Percentiles rank a stretch among this genome's conserved stretches.
Conservation (phyloP, 371 early-diverging fungal species). For the Mucor indicus region DNA sequence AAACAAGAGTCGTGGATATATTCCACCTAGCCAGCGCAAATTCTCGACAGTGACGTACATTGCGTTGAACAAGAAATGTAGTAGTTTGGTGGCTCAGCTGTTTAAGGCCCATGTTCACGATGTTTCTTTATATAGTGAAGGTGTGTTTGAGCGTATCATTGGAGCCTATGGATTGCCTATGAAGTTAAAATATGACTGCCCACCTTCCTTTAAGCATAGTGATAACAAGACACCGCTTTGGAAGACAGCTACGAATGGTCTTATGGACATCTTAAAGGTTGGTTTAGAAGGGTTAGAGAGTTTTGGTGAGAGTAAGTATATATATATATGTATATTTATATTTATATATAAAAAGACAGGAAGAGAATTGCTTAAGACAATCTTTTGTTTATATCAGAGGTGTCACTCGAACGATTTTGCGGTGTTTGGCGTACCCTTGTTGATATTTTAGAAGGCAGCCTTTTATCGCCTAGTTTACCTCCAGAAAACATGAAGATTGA, state of each 20-base stretch:
- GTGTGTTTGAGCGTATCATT: constrained; percentile 66
- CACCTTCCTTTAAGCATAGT: constrained; percentile 63
- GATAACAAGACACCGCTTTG: constrained; percentile 76
- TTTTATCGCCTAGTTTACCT: constrained; percentile 66
- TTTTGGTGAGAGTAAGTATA: constrained; percentile 54
- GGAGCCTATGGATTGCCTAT: constrained; percentile 69
- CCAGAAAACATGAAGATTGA: constrained; percentile 61
- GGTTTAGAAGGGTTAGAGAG: constrained; percentile 58
- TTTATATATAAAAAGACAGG: no score
- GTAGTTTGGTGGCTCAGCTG: constrained; percentile 53
- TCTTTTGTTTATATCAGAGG: constrained; percentile 29
- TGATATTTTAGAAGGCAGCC: constrained; percentile 68
- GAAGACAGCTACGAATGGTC: constrained; percentile 67
- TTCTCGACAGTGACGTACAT: constrained; percentile 64
- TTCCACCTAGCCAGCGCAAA: constrained; percentile 38
- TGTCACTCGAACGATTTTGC: constrained; percentile 57
- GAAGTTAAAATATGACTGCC: constrained; percentile 77
- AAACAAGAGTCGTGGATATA: constrained; percentile 20
- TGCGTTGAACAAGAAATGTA: constrained; percentile 68
- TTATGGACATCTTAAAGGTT: constrained; percentile 60
- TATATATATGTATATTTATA: background rate
- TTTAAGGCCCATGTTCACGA: constrained; percentile 54
- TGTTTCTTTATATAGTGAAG: constrained; percentile 58
- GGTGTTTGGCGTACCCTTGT: constrained; percentile 68
- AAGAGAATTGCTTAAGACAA: no score